phyloP scores from a whole-genome alignment of 2,329 filamentous ascomycete genomes.

The Lachnellula arida region DNA sequence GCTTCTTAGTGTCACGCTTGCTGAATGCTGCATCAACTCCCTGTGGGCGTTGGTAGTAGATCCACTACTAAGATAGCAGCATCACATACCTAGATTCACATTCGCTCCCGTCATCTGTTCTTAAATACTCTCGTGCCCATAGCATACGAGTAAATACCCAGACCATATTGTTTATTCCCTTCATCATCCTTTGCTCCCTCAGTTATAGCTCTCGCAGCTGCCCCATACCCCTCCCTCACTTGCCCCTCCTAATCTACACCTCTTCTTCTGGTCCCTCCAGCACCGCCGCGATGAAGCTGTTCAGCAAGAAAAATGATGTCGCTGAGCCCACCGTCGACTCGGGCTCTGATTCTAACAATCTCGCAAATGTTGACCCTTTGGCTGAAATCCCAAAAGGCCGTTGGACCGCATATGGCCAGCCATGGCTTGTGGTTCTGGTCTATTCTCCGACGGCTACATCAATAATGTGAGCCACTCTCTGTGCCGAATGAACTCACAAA shows the following conservation, averaged over 20 bases:
- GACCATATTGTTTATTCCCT: neutral
- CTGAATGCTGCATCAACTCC: neutral
- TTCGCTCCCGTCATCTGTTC: neutral
- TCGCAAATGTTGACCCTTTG: constrained; percentile 13
- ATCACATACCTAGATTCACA: neutral
- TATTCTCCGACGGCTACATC: constrained; percentile 90
- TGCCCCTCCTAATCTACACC: neutral
- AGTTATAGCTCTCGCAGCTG: too few relatives aligned
- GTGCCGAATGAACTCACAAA: neutral
- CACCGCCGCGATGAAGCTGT: constrained; percentile 6
- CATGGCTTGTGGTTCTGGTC: constrained; percentile 81
- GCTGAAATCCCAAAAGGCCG: constrained; percentile 18
- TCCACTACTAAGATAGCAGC: neutral
- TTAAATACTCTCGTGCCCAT: neutral
- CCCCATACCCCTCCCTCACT: neutral
- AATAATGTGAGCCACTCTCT: constrained; percentile 59
- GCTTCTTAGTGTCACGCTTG: neutral
- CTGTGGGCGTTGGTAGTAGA: neutral
- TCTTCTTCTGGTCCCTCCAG: neutral
- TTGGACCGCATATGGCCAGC: constrained; percentile 47
- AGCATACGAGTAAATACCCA: too few relatives aligned
- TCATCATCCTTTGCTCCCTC: neutral
- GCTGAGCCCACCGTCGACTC: constrained; percentile 2
- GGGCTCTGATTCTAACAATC: neutral
- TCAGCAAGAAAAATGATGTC: constrained; percentile 11